Base-by-base conservation (phyloP, 768 basidiomycete species). In the Boletus subparvulus region DNA sequence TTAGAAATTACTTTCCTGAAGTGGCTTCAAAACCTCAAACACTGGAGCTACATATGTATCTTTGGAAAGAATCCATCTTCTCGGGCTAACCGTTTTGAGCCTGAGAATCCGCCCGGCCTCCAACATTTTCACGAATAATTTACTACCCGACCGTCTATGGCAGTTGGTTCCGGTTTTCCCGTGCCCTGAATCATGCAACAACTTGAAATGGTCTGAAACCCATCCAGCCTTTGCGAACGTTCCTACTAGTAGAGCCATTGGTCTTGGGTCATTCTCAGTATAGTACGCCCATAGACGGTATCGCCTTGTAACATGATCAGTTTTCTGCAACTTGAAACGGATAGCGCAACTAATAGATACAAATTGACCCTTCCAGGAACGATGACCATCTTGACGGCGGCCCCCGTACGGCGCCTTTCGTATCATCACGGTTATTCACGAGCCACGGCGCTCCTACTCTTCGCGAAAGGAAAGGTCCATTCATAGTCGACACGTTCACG, bases 401-500 rank as follows among this genome's bases (percentile, higher is more conserved):
- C 19, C 13, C 28, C 30, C 33, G 13, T 19, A 42, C 28, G 24
- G 19, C 30, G 36, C 4, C 37, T 21, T 13, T 47, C 12, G 36
- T 41, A 46, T 57, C 37, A 48, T 19, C 37, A 10, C 19, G 33
- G 28, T 36, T 32, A 13, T 21, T 37, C 21, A 21, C 21, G 21
- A 21, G 21, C 21, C 41, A 28, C 28, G 37, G n/a, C 10, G 2
- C 4, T 17, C 8, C 13, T 14, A 37, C 21, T 24, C 30, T 58
- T 37, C 43, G 26, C 26, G 10, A 44, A 16, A 36, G 26, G 32
- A 9, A 40, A 9, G 30, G 26, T 32, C 37, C 49, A 37, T 28
- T 32, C n/a, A 46, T 30, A 19, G 42, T 8, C 3, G 17, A 30
- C 53, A 55, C 35, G 53, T 49, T 55, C 58, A 19, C 46, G 52